Evolutionary conservation across 495 filamentous ascomycete species (phyloP), one percentile per base, ranked within the genome.

Genomic region (Penicillium tannophilum): DNA sequence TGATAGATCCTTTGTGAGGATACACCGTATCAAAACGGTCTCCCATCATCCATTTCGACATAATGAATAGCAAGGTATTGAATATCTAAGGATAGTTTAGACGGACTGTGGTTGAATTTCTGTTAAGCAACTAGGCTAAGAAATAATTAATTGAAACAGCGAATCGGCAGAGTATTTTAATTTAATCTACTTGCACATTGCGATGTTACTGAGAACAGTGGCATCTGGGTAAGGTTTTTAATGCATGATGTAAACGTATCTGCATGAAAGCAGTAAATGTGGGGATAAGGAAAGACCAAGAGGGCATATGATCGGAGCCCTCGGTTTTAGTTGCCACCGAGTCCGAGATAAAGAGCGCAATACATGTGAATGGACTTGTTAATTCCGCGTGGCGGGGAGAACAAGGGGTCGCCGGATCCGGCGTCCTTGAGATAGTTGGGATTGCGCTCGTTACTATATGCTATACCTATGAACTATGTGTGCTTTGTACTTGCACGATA

Each of bases 1-100:
- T 77, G 66, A 90, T 87, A 20, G 84, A 86, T n/a, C 86, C 80
- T 63, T 92, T 87, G 69, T 93, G 90, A 47, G 71, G 63, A 64
- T 75, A 76, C 52, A 72, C 68, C 9, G 72, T 67, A 54, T 73
- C 58, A 52, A 77, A 77, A 20, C 62, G 65, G 17, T 73, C 70
- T 45, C 75, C 75, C 17, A 76, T 58, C 30, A 77, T 76, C 75
- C 75, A 77, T 2, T 45, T 58, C 2, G 60, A 47, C 67, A 69
- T 69, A 16, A 36, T 67, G 64, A 60, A 42, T 17, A 50, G 20
- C 17, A 19, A 52, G 31, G 8, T 17, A 52, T 41, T 16, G 28
- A 19, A 19, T 52, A 41, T 41, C 16, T 14, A 36, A 36, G 33
- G 9, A 28, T 17, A 16, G 16, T 17, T 41, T 17, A n/a, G 16